Conservation (phyloP, 2,329 filamentous ascomycete species). For the Hypocreales sp. region DNA sequence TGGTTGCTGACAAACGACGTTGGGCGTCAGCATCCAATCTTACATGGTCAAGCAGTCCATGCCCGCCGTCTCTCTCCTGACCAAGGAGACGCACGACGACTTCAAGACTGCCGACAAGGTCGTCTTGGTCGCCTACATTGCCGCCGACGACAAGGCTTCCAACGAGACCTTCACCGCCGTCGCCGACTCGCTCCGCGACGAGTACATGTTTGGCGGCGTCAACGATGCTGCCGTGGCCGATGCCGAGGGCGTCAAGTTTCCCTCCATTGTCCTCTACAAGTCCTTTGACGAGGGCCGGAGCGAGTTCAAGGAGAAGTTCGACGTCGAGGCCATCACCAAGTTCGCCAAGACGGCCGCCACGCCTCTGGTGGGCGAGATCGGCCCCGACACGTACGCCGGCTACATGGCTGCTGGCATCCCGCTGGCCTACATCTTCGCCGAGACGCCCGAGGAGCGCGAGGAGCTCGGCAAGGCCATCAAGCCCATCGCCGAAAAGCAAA, state of each 20-base stretch:
- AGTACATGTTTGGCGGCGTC: conserved; percentile 81
- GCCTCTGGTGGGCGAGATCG: conserved; percentile 87
- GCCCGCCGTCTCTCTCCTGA: conserved; percentile 74
- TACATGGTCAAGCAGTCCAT: conserved; percentile 99
- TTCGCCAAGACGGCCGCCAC: conserved; percentile 79
- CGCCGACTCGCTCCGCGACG: conserved; percentile 68
- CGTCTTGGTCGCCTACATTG: conserved; percentile 80
- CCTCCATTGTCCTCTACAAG: conserved; percentile 90
- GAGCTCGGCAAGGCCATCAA: conserved; percentile 64
- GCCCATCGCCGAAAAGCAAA: conserved; percentile 78
- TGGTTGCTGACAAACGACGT: conserved; percentile 7
- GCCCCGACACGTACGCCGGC: conserved; percentile 85
- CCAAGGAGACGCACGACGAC: conserved; percentile 71
- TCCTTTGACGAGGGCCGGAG: conserved; percentile 93
- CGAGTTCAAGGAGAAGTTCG: conserved; percentile 64
- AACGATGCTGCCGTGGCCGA: conserved; percentile 73
- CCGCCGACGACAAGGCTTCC: conserved; percentile 64
- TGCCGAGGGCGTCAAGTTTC: conserved; percentile 77
- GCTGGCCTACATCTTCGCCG: conserved; percentile 94
- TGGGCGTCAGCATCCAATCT: conserved; percentile 44
- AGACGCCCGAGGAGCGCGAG: conserved; percentile 78
- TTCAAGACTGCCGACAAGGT: conserved; percentile 99
- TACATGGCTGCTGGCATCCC: conserved; percentile 92
- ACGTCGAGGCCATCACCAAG: conserved; percentile 59
- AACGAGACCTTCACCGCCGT: conserved; percentile 69